Base-by-base conservation (phyloP, 2,329 filamentous ascomycete genomes). In the Penicillium nordicum region DNA sequence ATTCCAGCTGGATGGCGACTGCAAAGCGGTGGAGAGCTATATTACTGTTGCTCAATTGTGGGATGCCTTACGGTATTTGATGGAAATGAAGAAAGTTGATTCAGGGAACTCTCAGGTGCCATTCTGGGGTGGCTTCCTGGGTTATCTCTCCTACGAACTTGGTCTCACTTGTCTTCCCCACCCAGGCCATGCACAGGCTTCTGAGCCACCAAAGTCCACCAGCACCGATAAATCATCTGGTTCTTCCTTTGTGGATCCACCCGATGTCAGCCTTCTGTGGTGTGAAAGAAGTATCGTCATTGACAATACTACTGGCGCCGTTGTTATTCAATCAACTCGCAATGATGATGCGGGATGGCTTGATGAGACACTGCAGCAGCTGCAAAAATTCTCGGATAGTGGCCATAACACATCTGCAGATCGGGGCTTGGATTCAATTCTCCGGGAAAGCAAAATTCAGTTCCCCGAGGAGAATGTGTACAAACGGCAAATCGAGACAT, bases 51-150 rank as follows among this genome's bases (percentile, higher is more conserved):
- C 58, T 47, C 66, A 69, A 21, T 57, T 76, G 14, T 74, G 73
- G 72, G 69, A 74, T 57, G 57, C 64, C 12, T 61, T 76, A 14
- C 67, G 69, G 21, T 69, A 72, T 48, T 66, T 79, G 53, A 70
- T 79, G 65, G 68, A 74, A n/a, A 67, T 67, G 63, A 76, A 73
- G 48, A 74, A 67, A 50, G 68, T 78, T 10, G 58, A 62, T 18
- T 64, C 63, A 18, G 75, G 74, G 1, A 67, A 71, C 58, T 38
- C 49, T 4, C 60, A 73, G 1, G 67, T 76, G 21, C 78, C 89
- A 0, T 96, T 96, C 69, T 85, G 89, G 73, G 92, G 90, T 50
- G 92, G 92, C 0, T 86, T 96, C 57, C 84, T 96, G 75, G 92
- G 92, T 0, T 95, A 88, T 66, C 82, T 91, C 49, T 91, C 89